Percentiles rank a stretch among this genome's conserved stretches.
Evolutionary conservation across 2,329 filamentous ascomycete species (phyloP).

Genomic region (Monascus ruber): DNA sequence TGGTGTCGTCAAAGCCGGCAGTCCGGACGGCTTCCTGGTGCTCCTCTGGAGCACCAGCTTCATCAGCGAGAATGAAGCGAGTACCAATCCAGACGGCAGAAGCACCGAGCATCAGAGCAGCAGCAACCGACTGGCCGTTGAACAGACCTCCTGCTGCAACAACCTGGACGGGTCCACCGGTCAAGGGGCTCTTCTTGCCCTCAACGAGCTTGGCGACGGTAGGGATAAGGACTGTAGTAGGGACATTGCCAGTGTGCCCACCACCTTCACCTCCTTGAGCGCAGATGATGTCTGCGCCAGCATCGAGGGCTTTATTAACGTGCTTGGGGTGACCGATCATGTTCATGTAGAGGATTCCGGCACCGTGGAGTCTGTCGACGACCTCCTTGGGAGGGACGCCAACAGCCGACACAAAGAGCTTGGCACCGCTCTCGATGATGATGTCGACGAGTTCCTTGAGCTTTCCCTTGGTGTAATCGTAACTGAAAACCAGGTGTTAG

Average conservation of each 20-base stretch:
- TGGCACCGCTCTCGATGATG: slow-evolving; percentile 82
- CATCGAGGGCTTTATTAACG: slow-evolving; percentile 86
- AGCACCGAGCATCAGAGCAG: slow-evolving; percentile 85
- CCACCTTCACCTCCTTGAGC: slow-evolving; percentile 92
- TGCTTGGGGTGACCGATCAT: slow-evolving; percentile 99
- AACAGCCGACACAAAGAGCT: slow-evolving; percentile 92
- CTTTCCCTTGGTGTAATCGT: slow-evolving; percentile 99
- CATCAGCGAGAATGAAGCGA: slow-evolving; percentile 83
- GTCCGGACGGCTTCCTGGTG: slow-evolving; percentile 95
- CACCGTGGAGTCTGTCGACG: slow-evolving; percentile 78
- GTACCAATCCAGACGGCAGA: slow-evolving; percentile 93
- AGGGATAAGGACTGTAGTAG: slow-evolving; percentile 84
- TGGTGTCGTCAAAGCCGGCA: slow-evolving; percentile 84
- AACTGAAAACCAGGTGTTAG: slow-evolving; percentile 46
- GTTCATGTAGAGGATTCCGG: slow-evolving; percentile 96
- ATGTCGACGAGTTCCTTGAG: slow-evolving; percentile 81
- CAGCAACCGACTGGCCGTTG: slow-evolving; percentile 82
- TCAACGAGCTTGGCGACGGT: slow-evolving; percentile 73
- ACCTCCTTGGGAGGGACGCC: slow-evolving; percentile 82
- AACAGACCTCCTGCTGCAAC: slow-evolving; percentile 88
- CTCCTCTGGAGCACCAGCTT: slow-evolving; percentile 83
- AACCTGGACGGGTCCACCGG: slow-evolving; percentile 77
- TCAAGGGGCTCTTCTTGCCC: slow-evolving; percentile 75
- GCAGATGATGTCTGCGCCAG: slow-evolving; percentile 92
- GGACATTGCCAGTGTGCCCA: slow-evolving; percentile 88